phyloP scores from a whole-genome alignment of 306 rosid species.

The Quercus glauca region DNA sequence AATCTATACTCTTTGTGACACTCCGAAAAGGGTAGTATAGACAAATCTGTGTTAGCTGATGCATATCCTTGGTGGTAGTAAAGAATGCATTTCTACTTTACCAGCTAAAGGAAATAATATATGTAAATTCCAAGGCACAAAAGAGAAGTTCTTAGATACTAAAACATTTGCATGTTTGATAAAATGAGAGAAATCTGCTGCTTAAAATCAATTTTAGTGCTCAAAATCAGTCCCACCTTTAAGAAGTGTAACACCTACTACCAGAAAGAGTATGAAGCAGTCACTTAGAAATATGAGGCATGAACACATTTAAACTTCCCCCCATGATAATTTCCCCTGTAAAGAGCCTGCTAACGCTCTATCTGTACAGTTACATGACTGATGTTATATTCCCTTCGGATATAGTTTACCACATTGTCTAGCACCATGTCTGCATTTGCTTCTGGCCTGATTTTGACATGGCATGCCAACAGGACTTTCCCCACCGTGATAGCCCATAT shows the following conservation, averaged over 20 bases:
- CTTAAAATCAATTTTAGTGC: slow-evolving; percentile 12
- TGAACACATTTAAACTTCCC: slow-evolving; percentile 6
- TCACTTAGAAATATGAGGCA: slow-evolving; percentile 17
- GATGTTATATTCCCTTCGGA: slow-evolving; percentile 69
- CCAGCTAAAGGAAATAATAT: neutral
- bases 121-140: no score
- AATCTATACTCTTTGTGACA: slow-evolving; percentile 5
- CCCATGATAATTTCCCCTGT: slow-evolving; percentile 14
- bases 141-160: no score
- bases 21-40: slow-evolving; percentile 5
- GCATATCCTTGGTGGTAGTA: slow-evolving; percentile 5
- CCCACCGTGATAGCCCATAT: slow-evolving; percentile 85
- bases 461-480: slow-evolving; percentile 69
- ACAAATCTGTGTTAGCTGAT: slow-evolving; percentile 21
- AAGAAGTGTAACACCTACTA: neutral
- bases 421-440: slow-evolving; percentile 70
- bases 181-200: neutral
- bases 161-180: no score
- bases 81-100: slow-evolving; percentile 3
- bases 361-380: slow-evolving; percentile 78
- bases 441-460: slow-evolving; percentile 74
- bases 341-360: slow-evolving; percentile 44
- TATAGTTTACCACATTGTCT: slow-evolving; percentile 61
- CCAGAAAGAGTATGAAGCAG: slow-evolving; percentile 6
- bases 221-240: neutral